Evolutionary conservation across 768 basidiomycete species (phyloP), one percentile per base, ranked within the genome.

Genomic region (Termitomyces bulborhizus): DNA sequence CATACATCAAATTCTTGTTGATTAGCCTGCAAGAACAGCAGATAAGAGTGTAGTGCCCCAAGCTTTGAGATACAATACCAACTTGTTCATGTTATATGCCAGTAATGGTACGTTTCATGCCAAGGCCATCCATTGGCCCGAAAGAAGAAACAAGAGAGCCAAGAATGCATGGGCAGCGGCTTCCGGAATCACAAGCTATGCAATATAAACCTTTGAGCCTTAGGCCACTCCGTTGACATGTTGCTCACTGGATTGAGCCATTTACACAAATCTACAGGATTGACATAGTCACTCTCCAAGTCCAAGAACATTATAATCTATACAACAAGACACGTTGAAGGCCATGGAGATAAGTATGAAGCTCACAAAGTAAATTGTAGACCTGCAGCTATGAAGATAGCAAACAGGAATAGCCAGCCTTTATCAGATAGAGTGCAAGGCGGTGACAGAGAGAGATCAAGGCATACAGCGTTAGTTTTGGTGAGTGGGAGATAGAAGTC

Each of bases 231-330:
- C 1, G 26, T 40, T 15, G 27, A 41, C 11, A 71, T 79, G 46
- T 61, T 36, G 52, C 59, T 46, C 42, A 96, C 96, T 73, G 93
- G 90, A 69, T 98, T 98, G 65, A 98, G 86, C 78, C 96, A 98
- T 75, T 98, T 98, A 77, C 97, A 98, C 31, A 98, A 85, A 72
- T 99, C 97, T 83, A 99, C 98, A 50, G 97, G 97, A 73, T 99
- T 99, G 79, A 98, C 95, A 76, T 98, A 98, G 81, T 97, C 94
- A 78, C 93, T 96, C 74, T 98, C 96, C 67, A 98, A 77, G 76
- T 98, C 97, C 47, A 94, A 97, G 78, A 98, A 98, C 96, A 98
- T 98, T 78, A 99, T 98, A 66, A 99, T 98, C 96, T 98, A 29
- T 27, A 47, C n/a, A n/a, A n/a, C n/a, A n/a, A n/a, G n/a, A n/a